Conservation (phyloP, 106 monocot species). For the Acanthochlamys bracteata region DNA sequence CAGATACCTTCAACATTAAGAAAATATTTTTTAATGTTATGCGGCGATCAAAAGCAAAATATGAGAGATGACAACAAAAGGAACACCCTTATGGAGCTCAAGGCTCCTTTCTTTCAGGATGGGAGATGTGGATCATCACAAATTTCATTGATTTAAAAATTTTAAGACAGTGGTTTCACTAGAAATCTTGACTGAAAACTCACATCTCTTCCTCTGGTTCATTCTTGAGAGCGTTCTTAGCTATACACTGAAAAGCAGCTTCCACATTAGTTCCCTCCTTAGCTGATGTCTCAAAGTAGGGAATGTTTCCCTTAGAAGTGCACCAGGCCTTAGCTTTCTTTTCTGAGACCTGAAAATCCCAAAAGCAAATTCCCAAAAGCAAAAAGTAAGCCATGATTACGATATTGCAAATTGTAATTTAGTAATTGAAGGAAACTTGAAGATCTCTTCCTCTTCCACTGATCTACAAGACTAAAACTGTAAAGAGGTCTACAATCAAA, state of each 20-base stretch:
- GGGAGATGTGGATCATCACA: neutral
- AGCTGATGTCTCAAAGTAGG: conserved; percentile 80
- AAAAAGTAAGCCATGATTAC: neutral
- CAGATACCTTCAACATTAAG: conserved; percentile 45
- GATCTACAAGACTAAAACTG: too few species aligned
- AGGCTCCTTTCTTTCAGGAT: neutral
- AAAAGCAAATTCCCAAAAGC: neutral
- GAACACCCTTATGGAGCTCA: too few species aligned
- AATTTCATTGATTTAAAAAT: too few species aligned
- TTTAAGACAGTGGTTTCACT: neutral
- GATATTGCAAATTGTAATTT: neutral
- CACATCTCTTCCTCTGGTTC: conserved; percentile 85
- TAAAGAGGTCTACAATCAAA: too few species aligned
- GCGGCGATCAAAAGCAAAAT: neutral
- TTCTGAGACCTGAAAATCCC: conserved; percentile 41
- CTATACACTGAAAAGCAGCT: conserved; percentile 76
- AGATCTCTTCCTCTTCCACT: too few species aligned
- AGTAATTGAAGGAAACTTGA: too few species aligned
- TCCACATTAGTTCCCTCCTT: conserved; percentile 74
- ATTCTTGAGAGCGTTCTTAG: conserved; percentile 72
- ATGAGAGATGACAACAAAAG: neutral
- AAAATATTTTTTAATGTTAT: neutral
- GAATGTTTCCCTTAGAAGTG: conserved; percentile 77
- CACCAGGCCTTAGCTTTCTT: conserved; percentile 70
- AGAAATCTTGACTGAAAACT: conserved; percentile 7